These are phyloP conservation scores for Proliferodiscus dingleyae DNA, from an alignment of 2,329 filamentous ascomycete species.

Conservation along the genomic window DNA sequence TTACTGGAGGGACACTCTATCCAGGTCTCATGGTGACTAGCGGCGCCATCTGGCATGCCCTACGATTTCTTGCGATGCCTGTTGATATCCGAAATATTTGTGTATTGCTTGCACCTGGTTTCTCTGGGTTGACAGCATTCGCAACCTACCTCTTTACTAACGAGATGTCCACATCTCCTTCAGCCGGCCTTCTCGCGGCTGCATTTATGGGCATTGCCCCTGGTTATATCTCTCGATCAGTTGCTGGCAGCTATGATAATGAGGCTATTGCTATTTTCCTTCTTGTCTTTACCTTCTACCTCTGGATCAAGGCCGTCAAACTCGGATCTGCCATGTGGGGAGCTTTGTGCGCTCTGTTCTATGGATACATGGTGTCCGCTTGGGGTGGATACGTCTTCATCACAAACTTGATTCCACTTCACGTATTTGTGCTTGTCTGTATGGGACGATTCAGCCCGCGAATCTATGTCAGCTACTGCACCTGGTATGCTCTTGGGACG, in stretches of 20 bases:
- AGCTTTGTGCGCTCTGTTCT: constrained; percentile 88
- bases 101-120: constrained; percentile 89
- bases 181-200: constrained; percentile 89
- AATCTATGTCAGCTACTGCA: constrained; percentile 94
- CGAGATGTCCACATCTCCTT: constrained; percentile 94
- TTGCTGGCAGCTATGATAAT: constrained; percentile 98
- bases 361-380: constrained; percentile 99
- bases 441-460: constrained; percentile 96
- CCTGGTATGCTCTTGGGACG: constrained; percentile 95
- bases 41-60: constrained; percentile 90
- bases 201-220: constrained; percentile 96
- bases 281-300: constrained; percentile 95
- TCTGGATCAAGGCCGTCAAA: constrained; percentile 99
- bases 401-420: constrained; percentile 90
- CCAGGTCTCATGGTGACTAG: constrained; percentile 99
- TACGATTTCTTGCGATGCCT: constrained; percentile 82
- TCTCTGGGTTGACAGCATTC: constrained; percentile 88
- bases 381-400: constrained; percentile 99
- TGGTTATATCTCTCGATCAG: constrained; percentile 95
- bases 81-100: constrained; percentile 99
- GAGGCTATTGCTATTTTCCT: constrained; percentile 99
- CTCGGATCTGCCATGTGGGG: constrained; percentile 96
- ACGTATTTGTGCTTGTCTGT: constrained; percentile 87
- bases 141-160: constrained; percentile 93
- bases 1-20: constrained; percentile 98